Evolutionary conservation across 331 rosid genomes (phyloP).

Genomic region (Telfairia occidentalis): DNA sequence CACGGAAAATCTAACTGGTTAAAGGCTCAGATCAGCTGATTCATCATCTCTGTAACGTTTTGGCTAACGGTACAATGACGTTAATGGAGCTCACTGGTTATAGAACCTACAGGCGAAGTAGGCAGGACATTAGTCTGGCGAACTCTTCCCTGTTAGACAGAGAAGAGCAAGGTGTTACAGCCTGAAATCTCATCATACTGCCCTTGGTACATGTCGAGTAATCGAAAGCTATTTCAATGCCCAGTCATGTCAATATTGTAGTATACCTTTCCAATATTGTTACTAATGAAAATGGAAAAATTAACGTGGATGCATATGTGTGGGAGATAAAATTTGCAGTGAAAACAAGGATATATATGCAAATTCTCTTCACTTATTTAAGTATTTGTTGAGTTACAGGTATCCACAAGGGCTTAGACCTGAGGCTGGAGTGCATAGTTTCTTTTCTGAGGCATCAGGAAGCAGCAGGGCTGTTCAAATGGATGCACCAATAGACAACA

Average conservation of each 20-base stretch:
- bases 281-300: not conserved
- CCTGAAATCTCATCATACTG: not conserved
- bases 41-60: not conserved
- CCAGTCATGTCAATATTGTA: not conserved
- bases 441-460: slow-evolving; percentile 49
- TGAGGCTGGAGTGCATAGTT: slow-evolving; percentile 48
- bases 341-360: not conserved
- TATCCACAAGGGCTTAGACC: slow-evolving; percentile 56
- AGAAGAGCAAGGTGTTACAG: not conserved
- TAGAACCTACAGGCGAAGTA: not conserved
- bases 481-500: slow-evolving; percentile 37
- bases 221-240: not conserved
- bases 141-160: not conserved
- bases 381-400: slow-evolving; percentile 20
- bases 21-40: not conserved
- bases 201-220: not conserved
- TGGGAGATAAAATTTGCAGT: not conserved
- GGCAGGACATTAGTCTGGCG: not conserved
- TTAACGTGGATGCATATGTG: not conserved
- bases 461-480: slow-evolving; percentile 42
- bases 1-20: not conserved
- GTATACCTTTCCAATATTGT: not conserved
- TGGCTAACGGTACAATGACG: no score
- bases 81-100: not conserved
- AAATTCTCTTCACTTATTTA: not conserved